Evolutionary conservation across 306 rosid species (phyloP), one percentile per base, ranked within the genome.

Genomic region (Vigna mungo): DNA sequence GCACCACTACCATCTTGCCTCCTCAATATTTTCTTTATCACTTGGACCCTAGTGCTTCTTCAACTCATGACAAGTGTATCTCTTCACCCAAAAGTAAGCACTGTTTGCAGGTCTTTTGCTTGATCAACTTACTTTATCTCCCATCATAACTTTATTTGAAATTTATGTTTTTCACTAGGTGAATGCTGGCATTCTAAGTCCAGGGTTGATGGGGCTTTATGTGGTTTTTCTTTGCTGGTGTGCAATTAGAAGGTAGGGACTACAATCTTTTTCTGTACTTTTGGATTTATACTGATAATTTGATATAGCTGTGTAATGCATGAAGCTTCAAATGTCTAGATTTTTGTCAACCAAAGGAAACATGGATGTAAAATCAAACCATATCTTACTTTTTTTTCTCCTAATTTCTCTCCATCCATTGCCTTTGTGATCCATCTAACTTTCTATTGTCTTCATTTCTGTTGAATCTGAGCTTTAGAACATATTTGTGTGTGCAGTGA

Each of bases 201-300:
- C 99, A 10, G 98, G 94, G 49, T 84, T 96, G 65, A 92, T 96
- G 99, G 99, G 99, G 23, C 97, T 96, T n/a, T 96, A 96, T 79
- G 89, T 88, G 51, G 93, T 92, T 48, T 96, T 85, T 85, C 92
- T 92, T 82, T 96, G 99, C 88, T 96, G 99, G 99, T 81, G 92
- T 86, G 99, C 99, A 71, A 84, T 96, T 82, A 85, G 98, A 85
- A 93, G 99, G 99, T 66, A 89, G 14, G 80, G 59, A 55, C 44
- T 52, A 55, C 65, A 70, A 62, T 74, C 56, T 65, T 61, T 58
- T 48, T 30, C 59, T 47, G 16, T 61, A 65, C 49, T 79, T 59
- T 64, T 76, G 15, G 2, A 30, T 55, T 67, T 62, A 7, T 23
- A 25, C 62, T 18, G 4, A 14, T 27, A 60, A 60, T 15, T 60